Conservation (phyloP, 2,329 filamentous ascomycete species). For the Xylaria sp. region DNA sequence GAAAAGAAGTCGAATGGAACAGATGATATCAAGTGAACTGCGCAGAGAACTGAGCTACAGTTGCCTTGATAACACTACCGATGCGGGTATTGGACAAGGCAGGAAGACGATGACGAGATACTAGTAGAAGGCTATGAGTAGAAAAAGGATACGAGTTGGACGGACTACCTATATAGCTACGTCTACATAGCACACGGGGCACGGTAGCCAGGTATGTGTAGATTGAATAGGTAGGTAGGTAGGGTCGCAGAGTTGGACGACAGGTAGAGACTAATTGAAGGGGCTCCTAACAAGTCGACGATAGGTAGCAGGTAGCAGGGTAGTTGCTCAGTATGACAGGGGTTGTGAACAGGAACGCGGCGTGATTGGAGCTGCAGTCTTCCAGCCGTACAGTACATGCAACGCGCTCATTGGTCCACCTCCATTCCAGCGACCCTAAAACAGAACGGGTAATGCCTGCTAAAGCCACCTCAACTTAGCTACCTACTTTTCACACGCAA, state of each 20-base stretch:
- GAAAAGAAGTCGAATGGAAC: not conserved
- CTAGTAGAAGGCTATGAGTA: not conserved
- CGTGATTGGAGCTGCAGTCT: not conserved
- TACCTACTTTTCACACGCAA: too few relatives aligned
- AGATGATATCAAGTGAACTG: not conserved
- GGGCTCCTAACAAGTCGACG: slow-evolving; percentile 11
- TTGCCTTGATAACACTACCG: not conserved
- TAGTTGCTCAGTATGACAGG: not conserved
- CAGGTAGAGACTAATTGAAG: slow-evolving; percentile 17
- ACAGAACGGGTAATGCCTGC: not conserved
- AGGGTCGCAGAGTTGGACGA: slow-evolving; percentile 5
- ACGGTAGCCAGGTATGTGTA: not conserved
- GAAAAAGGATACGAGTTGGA: slow-evolving; percentile 28
- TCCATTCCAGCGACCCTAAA: not conserved
- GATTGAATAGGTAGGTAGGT: not conserved
- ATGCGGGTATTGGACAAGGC: not conserved
- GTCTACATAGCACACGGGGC: slow-evolving; percentile 1
- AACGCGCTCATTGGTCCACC: not conserved
- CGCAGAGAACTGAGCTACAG: not conserved
- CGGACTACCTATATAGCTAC: slow-evolving; percentile 13
- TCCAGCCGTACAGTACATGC: too few relatives aligned
- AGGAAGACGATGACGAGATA: not conserved
- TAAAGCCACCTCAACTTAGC: too few relatives aligned
- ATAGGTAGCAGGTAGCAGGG: slow-evolving; percentile 1
- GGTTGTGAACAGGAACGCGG: not conserved